phyloP scores from a whole-genome alignment of 495 filamentous ascomycete species.

The Penicillium crystallinum region DNA sequence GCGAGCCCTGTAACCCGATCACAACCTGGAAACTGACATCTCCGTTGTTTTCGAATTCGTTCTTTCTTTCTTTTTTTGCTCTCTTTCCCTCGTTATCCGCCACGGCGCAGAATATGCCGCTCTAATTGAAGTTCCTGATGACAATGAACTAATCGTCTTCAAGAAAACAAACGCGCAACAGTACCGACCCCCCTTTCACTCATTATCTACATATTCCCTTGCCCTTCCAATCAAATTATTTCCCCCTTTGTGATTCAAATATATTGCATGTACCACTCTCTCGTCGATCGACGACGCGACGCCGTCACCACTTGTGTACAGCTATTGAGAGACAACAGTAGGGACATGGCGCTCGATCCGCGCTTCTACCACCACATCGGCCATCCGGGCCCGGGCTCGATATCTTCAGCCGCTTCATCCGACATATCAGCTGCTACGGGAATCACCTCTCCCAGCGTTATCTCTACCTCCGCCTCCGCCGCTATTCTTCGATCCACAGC shows the following conservation, averaged over 20 bases:
- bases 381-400: constrained; percentile 37
- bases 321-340: constrained; percentile 42
- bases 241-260: constrained; percentile 5
- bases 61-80: not conserved
- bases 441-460: constrained; percentile 42
- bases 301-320: constrained; percentile 41
- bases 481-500: constrained; percentile 45
- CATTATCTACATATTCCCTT: constrained; percentile 11
- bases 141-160: constrained; percentile 13
- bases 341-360: constrained; percentile 54
- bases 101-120: not conserved
- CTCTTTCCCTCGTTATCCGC: not conserved
- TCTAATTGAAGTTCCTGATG: not conserved
- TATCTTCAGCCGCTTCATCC: constrained; percentile 56
- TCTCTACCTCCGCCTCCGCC: constrained; percentile 59
- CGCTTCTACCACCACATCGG: constrained; percentile 50
- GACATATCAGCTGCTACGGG: constrained; percentile 49
- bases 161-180: constrained; percentile 24
- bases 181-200: constrained; percentile 21
- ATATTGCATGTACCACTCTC: constrained; percentile 41
- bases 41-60: not conserved
- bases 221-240: not conserved
- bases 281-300: constrained; percentile 41
- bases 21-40: not conserved
- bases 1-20: not conserved